Base-by-base conservation (phyloP, 257 asterid species). In the Capsicum pubescens region DNA sequence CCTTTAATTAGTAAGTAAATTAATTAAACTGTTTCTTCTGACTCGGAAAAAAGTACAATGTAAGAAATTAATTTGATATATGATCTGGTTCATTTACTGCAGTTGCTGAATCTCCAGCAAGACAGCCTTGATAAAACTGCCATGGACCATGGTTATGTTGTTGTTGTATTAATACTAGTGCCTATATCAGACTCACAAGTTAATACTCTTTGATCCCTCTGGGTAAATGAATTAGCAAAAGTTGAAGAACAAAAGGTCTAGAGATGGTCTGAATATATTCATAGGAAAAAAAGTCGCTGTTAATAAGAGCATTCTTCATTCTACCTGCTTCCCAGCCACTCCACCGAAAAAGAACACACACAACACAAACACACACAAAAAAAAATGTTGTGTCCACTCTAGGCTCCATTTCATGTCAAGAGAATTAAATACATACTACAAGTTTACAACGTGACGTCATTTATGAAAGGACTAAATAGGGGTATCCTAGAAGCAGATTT, bases 241-340 rank as follows among this genome's bases (percentile, higher is more conserved):
- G 50, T 13, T 35, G 50, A 67, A 35, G 74, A 67, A 32, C 74
- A 66, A n/a, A 91, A 16, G 19, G 74, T 7, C 12, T 67, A 8
- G 54, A 48, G 54, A 48, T 39, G 44, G 44, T 39, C 44, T 39
- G 44, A 39, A 8, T 13, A 4, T 35, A 36, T 26, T 12, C 35
- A 21, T 32, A 32, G 44, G 39, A 8, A 8, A 0, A 84, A 26
- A 64, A 26, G 44, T 39, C 17, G 9, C 16, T 26, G 70, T 7
- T 26, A 26, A 26, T 26, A 63, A 63, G 46, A 66, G 19, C 21
- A 14, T 35, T 98, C 99, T n/a, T 67, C 74, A 36, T 67, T 35
- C 50, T 13, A 67, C 52, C 74, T 36, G 74, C 50, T 35, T 67
- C 74, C 50, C 50, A n/a, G n/a, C n/a, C n/a, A n/a, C n/a, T n/a